These are phyloP conservation scores for Euphorbia peplus DNA, from an alignment of 345 rosid species.

Conservation along the genomic window DNA sequence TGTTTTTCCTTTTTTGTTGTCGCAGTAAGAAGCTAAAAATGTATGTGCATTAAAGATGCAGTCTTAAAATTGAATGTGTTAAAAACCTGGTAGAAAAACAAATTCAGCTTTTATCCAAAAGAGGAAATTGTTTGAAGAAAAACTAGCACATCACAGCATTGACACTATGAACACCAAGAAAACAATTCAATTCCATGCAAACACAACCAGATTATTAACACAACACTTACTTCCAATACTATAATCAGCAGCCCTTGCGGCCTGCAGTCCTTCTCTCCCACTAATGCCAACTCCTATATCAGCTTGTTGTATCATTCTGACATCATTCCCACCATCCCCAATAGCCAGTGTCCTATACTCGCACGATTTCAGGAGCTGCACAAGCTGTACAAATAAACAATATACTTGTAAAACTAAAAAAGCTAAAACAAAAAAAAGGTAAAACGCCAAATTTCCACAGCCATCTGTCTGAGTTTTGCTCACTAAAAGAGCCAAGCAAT, in stretches of 20 bases:
- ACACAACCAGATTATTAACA: neutral
- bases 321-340: conserved; percentile 99
- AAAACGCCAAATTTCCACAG: neutral
- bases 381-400: conserved; percentile 56
- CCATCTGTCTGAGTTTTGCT: neutral
- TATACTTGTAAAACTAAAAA: neutral
- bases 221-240: conserved; percentile 82
- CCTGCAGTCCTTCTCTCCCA: conserved; percentile 98
- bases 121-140: neutral
- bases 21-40: neutral
- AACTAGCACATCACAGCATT: neutral
- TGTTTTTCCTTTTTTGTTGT: neutral
- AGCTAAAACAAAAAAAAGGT: neutral
- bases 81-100: neutral
- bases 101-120: neutral
- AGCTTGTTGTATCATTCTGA: conserved; percentile 98
- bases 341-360: conserved; percentile 94
- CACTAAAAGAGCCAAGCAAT: neutral
- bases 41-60: neutral
- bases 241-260: conserved; percentile 99
- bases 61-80: neutral
- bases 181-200: neutral
- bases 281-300: conserved; percentile 98
- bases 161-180: neutral
- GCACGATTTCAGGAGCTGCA: conserved; percentile 82